Conservation (phyloP, 371 early-diverging fungal genomes). For the Mortierella sp. region DNA sequence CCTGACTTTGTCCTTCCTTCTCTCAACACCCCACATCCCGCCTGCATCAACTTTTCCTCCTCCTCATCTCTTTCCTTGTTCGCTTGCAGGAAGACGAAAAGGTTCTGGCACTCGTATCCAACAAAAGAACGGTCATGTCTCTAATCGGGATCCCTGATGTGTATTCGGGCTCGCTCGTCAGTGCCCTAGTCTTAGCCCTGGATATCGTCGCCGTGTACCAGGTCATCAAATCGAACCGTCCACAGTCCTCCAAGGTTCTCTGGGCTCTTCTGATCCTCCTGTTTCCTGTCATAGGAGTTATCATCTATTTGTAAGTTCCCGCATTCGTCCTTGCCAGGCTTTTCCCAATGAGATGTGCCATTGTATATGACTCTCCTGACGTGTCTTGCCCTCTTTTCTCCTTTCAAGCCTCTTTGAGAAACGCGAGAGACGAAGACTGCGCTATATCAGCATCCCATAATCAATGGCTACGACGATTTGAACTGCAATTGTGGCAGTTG, state of each 20-base stretch:
- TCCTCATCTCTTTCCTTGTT: neutral
- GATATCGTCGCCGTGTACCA: slow-evolving; percentile 66
- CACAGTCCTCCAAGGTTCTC: slow-evolving; percentile 60
- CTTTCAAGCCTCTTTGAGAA: slow-evolving; percentile 13
- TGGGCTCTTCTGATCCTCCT: slow-evolving; percentile 70
- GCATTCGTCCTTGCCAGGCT: neutral
- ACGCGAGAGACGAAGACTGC: slow-evolving; percentile 20
- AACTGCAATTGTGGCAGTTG: too few species aligned
- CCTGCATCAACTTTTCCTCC: neutral
- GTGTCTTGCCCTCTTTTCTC: neutral
- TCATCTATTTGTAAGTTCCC: slow-evolving; percentile 67
- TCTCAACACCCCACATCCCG: neutral
- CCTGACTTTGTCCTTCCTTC: neutral
- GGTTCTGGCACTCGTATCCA: neutral
- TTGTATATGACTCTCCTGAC: neutral
- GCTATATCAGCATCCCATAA: slow-evolving; percentile 28
- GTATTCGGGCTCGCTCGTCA: slow-evolving; percentile 48
- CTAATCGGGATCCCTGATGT: slow-evolving; percentile 22
- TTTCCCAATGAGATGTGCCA: neutral
- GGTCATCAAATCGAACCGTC: slow-evolving; percentile 64
- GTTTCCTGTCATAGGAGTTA: slow-evolving; percentile 66
- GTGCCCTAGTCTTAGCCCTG: slow-evolving; percentile 63
- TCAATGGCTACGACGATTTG: too few species aligned
- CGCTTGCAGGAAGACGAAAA: neutral
- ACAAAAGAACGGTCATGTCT: slow-evolving; percentile 6